A percentile compares a stretch with the other conserved stretches of the same genome.
Conservation (phyloP, 352 stramenopile species). For the Phytophthora foliorum region DNA sequence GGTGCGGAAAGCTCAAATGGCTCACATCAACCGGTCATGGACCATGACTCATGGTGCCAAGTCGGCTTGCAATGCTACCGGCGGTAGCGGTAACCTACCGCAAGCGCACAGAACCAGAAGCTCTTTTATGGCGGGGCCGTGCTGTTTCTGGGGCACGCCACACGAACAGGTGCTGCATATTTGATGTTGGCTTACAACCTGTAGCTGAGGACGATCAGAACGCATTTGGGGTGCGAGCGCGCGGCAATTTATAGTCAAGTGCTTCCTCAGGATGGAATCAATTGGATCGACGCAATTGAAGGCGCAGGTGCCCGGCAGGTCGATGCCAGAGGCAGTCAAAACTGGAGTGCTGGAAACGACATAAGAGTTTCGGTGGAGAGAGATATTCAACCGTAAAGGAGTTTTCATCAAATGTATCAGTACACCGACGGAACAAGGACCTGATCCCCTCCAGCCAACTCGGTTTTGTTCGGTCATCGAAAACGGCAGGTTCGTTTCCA, state of each 20-base stretch:
- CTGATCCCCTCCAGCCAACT: background rate
- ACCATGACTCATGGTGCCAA: too few relatives aligned
- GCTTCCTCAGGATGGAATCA: slow-evolving; percentile 3
- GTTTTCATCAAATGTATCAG: slow-evolving; percentile 1
- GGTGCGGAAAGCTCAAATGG: too few relatives aligned
- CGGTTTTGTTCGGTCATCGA: background rate
- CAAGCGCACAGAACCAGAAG: too few relatives aligned
- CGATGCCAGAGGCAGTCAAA: background rate
- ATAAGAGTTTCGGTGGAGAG: slow-evolving; percentile 20
- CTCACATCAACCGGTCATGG: too few relatives aligned
- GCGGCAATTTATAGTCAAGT: background rate
- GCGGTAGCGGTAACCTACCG: too few relatives aligned
- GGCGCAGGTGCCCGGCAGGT: too few relatives aligned
- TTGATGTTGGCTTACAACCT: background rate
- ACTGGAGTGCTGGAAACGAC: background rate
- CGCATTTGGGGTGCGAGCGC: background rate
- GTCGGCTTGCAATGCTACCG: too few relatives aligned
- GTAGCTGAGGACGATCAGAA: background rate
- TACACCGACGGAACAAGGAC: background rate
- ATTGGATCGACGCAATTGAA: background rate
- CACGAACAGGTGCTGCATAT: background rate
- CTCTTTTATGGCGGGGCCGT: background rate
- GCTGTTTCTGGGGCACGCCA: background rate
- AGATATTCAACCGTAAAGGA: slow-evolving; percentile 21
- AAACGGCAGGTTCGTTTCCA: background rate